phyloP scores from a whole-genome alignment of 2,329 filamentous ascomycete genomes.

The Colletotrichum paranaense region DNA sequence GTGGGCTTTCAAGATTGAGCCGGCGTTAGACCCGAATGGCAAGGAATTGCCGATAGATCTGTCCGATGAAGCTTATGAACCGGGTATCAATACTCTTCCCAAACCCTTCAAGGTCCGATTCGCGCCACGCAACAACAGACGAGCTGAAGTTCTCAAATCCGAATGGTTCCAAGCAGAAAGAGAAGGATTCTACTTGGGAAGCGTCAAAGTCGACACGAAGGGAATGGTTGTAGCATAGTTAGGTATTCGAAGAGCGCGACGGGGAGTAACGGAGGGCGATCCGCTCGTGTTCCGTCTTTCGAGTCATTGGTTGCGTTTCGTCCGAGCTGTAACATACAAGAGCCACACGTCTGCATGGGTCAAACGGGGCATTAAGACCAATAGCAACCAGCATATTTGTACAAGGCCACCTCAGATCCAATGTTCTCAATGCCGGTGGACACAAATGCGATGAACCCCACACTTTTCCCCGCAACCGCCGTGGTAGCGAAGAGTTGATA shows the following conservation, averaged over 20 bases:
- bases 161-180: not conserved
- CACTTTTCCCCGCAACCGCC: not conserved
- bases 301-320: not conserved
- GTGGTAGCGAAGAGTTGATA: not conserved
- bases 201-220: not conserved
- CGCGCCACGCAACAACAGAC: not conserved
- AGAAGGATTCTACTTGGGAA: not conserved
- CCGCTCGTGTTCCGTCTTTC: not conserved
- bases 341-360: not conserved
- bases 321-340: not conserved
- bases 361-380: not conserved
- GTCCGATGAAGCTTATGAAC: not conserved
- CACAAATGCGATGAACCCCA: constrained; percentile 1
- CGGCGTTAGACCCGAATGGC: constrained; percentile 17
- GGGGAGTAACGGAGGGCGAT: not conserved
- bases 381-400: not conserved
- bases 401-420: not conserved
- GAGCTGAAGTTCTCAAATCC: not conserved
- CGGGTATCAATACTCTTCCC: not conserved
- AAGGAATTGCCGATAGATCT: not conserved
- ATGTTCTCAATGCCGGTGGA: not conserved
- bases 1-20: constrained; percentile 61
- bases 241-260: not conserved
- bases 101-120: not conserved
- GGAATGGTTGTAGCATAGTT: constrained; percentile 1